Percentiles rank a stretch among this genome's conserved stretches.
These are phyloP conservation scores for Omphalea diandra DNA, from an alignment of 441 rosid genomes.

Conservation along the genomic window DNA sequence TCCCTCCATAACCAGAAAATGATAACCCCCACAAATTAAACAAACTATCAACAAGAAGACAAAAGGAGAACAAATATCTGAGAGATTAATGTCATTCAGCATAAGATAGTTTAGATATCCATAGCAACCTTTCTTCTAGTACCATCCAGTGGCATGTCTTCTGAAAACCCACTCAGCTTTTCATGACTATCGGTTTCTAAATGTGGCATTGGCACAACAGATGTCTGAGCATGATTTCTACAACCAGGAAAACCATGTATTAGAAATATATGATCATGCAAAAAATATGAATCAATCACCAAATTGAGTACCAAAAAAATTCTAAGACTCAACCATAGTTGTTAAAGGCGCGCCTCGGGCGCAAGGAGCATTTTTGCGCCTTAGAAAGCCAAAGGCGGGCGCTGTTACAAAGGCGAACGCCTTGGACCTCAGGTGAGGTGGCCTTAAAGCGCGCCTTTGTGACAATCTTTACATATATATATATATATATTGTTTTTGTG, in stretches of 20 bases:
- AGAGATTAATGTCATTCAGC: constrained; percentile 4
- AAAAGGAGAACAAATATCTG: neutral
- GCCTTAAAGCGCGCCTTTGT: too few species aligned
- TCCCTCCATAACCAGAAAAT: constrained; percentile 5
- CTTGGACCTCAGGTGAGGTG: too few species aligned
- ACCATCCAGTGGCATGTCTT: constrained; percentile 43
- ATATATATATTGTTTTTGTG: too few species aligned
- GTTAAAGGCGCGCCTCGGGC: too few species aligned
- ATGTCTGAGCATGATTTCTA: constrained; percentile 53
- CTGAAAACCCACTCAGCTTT: constrained; percentile 32
- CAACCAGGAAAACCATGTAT: constrained; percentile 20
- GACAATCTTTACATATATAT: too few species aligned
- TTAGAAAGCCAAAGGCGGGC: too few species aligned
- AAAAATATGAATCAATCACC: neutral
- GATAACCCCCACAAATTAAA: constrained; percentile 11
- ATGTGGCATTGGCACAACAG: constrained; percentile 35
- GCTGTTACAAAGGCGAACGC: too few species aligned
- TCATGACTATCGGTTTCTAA: constrained; percentile 34
- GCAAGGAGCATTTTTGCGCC: too few species aligned
- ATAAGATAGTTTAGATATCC: constrained; percentile 14
- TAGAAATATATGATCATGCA: neutral
- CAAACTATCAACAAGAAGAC: constrained; percentile 3
- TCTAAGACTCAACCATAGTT: constrained; percentile 1
- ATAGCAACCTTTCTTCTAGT: constrained; percentile 59
- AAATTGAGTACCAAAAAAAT: constrained; percentile 1